Evolutionary conservation across 352 stramenopile species (phyloP).

Genomic region (Pythium utonaiense): DNA sequence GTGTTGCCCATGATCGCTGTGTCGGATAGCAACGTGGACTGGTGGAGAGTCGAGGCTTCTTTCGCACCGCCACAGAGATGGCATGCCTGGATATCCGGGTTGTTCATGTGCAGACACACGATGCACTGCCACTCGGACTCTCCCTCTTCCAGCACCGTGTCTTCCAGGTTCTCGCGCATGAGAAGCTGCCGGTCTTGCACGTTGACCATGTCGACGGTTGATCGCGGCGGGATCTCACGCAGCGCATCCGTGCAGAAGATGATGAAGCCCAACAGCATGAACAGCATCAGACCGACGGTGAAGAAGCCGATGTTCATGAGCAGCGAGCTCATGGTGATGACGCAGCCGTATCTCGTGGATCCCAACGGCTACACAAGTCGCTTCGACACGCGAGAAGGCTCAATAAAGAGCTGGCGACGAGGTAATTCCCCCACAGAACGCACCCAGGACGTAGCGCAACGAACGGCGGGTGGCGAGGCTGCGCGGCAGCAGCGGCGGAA

Average conservation of each 20-base stretch:
- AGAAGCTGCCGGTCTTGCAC: slow-evolving; percentile 26
- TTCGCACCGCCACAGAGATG: slow-evolving; percentile 33
- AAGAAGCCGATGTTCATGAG: slow-evolving; percentile 19
- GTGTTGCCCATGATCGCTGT: slow-evolving; percentile 30
- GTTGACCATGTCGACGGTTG: slow-evolving; percentile 24
- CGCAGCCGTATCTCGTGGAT: neutral
- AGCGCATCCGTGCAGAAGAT: slow-evolving; percentile 22
- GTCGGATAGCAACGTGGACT: slow-evolving; percentile 14
- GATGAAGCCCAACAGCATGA: slow-evolving; percentile 24
- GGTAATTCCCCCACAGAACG: neutral
- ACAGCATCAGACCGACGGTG: slow-evolving; percentile 18
- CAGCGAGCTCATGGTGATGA: neutral
- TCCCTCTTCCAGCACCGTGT: slow-evolving; percentile 37
- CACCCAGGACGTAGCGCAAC: neutral
- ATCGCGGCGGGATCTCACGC: slow-evolving; percentile 3
- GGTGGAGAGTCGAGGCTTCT: slow-evolving; percentile 23
- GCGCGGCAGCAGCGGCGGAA: neutral
- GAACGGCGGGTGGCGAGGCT: neutral
- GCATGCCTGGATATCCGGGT: slow-evolving; percentile 29
- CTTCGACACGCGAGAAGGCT: too few species aligned
- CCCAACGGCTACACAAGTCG: neutral
- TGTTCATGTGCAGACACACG: slow-evolving; percentile 45
- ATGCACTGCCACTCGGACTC: slow-evolving; percentile 44
- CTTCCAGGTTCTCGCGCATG: slow-evolving; percentile 33
- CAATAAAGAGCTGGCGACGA: too few species aligned